Base-by-base conservation (phyloP, 805 yeast species). In the Brettanomyces bruxellensis region DNA sequence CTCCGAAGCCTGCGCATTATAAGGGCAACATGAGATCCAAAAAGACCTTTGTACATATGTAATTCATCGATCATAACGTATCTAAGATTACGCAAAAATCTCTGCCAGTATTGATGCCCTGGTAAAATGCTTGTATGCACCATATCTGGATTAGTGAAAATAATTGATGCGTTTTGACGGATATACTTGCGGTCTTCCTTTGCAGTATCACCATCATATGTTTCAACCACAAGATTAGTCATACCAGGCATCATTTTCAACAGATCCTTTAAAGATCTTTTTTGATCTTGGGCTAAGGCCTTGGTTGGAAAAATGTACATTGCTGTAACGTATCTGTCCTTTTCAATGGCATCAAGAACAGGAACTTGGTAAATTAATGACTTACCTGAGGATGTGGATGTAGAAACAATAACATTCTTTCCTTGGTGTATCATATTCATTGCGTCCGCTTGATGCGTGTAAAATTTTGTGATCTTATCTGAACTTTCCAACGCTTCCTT, bases 211-310 rank as follows among this genome's bases (percentile, higher is more conserved):
- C 99, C 99, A 65, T 93, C 99, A 58, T 79, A 90, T 0, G 97
- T 86, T 43, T 83, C 91, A 3, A 82, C 85, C 1, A 74, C 61
- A 1, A 81, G 66, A 14, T 69, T 68, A 3, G 62, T 56, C 3
- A 71, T 53, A 7, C 38, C 38, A 0, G 79, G 78, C 43, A 86
- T 72, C 35, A 65, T 65, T 5, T 71, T 64, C 40, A 83, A 64
- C 9, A 85, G 64, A 23, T 75, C 79, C 43, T 73, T 72, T 46
- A 93, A 66, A n/a, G 95, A 80, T 51, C 95, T 70, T 56, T 83
- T 83, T 63, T 93, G 99, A 68, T 93, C 99, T 59, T 93, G 99
- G 0, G 99, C 98, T 44, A 93, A 69, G 0, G 99, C 99, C 59
- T 93, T 93, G 0, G 99, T 93, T 2, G 99, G 99, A 56, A 93